A percentile compares a stretch with the other conserved stretches of the same genome.
These are phyloP conservation scores for Xylaria sp. DNA, from an alignment of 2,329 filamentous ascomycete genomes.

Conservation along the genomic window DNA sequence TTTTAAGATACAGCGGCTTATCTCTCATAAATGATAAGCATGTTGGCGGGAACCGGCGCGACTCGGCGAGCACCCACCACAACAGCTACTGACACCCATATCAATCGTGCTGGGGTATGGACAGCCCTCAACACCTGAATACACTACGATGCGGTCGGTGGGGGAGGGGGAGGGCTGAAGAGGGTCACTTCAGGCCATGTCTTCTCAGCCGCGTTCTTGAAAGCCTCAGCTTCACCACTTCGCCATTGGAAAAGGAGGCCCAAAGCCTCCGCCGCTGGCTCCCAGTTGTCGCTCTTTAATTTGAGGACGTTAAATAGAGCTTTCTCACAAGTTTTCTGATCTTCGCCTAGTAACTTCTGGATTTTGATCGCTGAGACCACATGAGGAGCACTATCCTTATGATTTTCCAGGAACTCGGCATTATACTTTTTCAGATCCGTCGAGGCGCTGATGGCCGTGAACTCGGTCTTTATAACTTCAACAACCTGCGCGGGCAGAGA, in stretches of 20 bases:
- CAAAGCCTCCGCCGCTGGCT: constrained; percentile 53
- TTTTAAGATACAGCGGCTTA: constrained; percentile 9
- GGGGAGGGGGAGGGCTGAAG: constrained; percentile 41
- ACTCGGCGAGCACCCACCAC: not conserved
- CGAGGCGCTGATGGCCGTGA: constrained; percentile 64
- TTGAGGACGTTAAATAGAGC: constrained; percentile 61
- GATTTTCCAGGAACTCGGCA: constrained; percentile 64
- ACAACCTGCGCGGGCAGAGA: constrained; percentile 69
- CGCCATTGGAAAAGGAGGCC: constrained; percentile 55
- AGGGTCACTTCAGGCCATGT: constrained; percentile 59
- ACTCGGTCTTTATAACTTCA: constrained; percentile 72
- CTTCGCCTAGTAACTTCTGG: constrained; percentile 63
- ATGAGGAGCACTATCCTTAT: constrained; percentile 67
- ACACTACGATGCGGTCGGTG: constrained; percentile 13
- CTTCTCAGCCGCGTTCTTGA: constrained; percentile 53
- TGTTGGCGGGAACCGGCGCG: not conserved
- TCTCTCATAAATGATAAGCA: not conserved
- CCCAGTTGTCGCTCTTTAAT: constrained; percentile 51
- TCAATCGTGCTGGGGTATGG: not conserved
- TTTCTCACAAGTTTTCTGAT: constrained; percentile 63
- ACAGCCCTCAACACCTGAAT: not conserved
- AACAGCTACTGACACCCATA: constrained; percentile 5
- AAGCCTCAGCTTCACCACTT: constrained; percentile 54
- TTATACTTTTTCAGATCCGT: constrained; percentile 68
- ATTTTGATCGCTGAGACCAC: constrained; percentile 67